These are phyloP conservation scores for Marasmius tenuissimus DNA, from an alignment of 1,284 basidiomycete genomes.

Conservation along the genomic window DNA sequence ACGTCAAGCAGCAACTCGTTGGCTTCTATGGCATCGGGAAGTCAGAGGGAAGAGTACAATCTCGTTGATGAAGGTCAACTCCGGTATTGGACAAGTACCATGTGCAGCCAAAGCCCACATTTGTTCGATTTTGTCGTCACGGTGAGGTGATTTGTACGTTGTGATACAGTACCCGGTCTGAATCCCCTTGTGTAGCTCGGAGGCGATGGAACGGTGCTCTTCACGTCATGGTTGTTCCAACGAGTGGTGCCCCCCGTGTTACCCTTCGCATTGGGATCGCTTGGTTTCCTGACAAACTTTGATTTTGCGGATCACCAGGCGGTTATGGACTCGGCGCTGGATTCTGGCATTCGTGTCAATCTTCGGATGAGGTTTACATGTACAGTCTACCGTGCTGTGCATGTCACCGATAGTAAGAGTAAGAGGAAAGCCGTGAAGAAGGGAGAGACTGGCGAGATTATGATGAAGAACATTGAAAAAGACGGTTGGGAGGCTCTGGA, in stretches of 20 bases:
- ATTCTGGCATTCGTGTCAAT: slow-evolving; percentile 95
- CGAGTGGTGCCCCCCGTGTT: slow-evolving; percentile 96
- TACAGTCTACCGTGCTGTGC: slow-evolving; percentile 91
- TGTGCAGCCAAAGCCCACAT: slow-evolving; percentile 92
- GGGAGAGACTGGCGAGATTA: slow-evolving; percentile 89
- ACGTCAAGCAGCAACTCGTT: slow-evolving; percentile 66
- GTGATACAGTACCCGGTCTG: slow-evolving; percentile 14
- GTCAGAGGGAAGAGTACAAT: slow-evolving; percentile 38
- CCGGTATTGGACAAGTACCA: slow-evolving; percentile 95
- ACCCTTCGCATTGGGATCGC: slow-evolving; percentile 96
- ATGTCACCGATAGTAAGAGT: slow-evolving; percentile 64
- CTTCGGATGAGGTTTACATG: slow-evolving; percentile 99
- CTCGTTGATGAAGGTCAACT: slow-evolving; percentile 81
- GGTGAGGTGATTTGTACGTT: slow-evolving; percentile 46
- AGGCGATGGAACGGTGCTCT: slow-evolving; percentile 97
- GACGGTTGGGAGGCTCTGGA: slow-evolving; percentile 95
- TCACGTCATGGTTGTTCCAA: slow-evolving; percentile 99
- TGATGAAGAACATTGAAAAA: slow-evolving; percentile 88
- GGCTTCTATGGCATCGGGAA: slow-evolving; percentile 43
- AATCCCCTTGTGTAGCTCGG: slow-evolving; percentile 63
- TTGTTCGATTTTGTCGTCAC: slow-evolving; percentile 99
- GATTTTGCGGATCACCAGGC: slow-evolving; percentile 88
- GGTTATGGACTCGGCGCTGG: slow-evolving; percentile 89
- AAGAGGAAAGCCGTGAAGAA: slow-evolving; percentile 86
- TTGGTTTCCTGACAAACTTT: slow-evolving; percentile 98